Base-by-base conservation (phyloP, 306 rosid genomes). In the Comarum palustre region DNA sequence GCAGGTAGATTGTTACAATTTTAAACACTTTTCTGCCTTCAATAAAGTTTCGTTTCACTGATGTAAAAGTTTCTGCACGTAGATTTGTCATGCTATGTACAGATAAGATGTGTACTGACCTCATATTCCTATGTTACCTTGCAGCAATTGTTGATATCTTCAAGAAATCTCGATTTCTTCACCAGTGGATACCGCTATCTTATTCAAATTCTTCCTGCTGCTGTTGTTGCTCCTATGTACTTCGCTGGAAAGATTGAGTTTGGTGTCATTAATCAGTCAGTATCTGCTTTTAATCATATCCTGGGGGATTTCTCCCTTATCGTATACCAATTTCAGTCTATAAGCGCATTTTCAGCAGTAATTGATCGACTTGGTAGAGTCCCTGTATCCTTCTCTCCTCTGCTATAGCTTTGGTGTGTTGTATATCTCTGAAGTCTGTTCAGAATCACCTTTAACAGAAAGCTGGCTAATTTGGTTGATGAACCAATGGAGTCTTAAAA, bases 221-320 rank as follows among this genome's bases (percentile, higher is more conserved):
- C 99, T 68, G 96, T 94, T 73, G 96, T 94, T 83, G 99, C 99
- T 42, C 99, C 99, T 27, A 88, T 94, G 99, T 94, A 73, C 82
- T 94, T 94, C 78, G 78, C 99, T 0, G 99, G 99, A 25, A 89
- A 94, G 84, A 94, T 94, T 68, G 99, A 94, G 86, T 89, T 94
- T 82, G 99, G 99, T 74, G 96, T 94, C 69, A 91, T 94, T 75
- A 91, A 91, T 80, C 99, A 94, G 77, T 94, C 99, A 22, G 95
- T 90, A 69, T 94, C 97, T 74, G 97, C 99, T 80, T 94, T 94
- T 75, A 94, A 84, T 83, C 99, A 94, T 74, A 90, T 94, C 76
- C 96, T 94, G 68, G 88, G 96, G 51, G 99, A 94, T 75, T 89
- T 94, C 61, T 91, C 97, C 82, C 92, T 94, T 76, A 86, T 94